These are phyloP conservation scores for Coemansia sp. DNA, from an alignment of 192 early-diverging fungal species.

Conservation along the genomic window DNA sequence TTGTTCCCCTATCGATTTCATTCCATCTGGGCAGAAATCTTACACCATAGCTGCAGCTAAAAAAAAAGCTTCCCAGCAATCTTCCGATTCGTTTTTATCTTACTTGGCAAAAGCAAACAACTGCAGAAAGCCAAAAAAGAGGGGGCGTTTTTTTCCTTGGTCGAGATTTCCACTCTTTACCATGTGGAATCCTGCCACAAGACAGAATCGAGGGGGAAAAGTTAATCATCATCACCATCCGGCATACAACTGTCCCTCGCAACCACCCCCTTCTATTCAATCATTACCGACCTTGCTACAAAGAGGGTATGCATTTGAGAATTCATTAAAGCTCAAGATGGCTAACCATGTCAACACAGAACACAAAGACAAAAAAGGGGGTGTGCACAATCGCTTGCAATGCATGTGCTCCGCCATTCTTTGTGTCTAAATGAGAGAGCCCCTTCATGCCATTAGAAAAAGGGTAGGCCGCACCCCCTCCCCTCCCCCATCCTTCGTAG, in stretches of 20 bases:
- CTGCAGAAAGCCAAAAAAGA: not conserved
- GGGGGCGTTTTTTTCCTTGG: not conserved
- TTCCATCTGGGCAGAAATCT: not conserved
- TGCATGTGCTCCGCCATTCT: conserved; percentile 9
- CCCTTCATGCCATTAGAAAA: not conserved
- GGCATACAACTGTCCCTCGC: not conserved
- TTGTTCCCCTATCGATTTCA: not conserved
- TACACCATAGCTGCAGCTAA: not conserved
- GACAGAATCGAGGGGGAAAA: not conserved
- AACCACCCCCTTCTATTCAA: conserved; percentile 7
- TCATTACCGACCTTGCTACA: not conserved
- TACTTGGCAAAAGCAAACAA: not conserved
- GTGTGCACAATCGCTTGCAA: conserved; percentile 1
- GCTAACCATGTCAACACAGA: not conserved
- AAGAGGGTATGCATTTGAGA: conserved; percentile 22
- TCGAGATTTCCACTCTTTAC: conserved; percentile 4
- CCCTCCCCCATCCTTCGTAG: not conserved
- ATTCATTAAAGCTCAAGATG: conserved; percentile 24
- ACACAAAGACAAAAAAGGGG: conserved; percentile 4
- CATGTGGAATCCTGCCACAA: conserved; percentile 6
- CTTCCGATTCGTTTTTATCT: not conserved
- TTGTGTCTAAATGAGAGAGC: not conserved
- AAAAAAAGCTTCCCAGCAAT: conserved; percentile 1
- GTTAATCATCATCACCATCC: not conserved
- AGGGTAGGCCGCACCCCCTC: not conserved